Conservation (phyloP, 2,329 filamentous ascomycete genomes). For the Aspergillus transmontanensis region DNA sequence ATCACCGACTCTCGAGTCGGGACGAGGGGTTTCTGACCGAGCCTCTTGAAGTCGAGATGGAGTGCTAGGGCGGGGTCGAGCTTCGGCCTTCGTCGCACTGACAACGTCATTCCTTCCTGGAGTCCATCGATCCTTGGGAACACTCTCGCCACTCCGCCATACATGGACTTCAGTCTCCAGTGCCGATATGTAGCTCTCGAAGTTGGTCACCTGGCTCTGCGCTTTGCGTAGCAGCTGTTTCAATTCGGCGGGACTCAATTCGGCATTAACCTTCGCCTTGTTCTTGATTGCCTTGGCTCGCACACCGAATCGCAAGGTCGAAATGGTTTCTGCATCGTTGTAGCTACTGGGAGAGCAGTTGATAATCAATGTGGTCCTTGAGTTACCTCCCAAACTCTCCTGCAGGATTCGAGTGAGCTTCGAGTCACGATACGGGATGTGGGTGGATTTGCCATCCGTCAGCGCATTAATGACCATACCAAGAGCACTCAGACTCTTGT, state of each 20-base stretch:
- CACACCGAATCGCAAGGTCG: constrained; percentile 91
- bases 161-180: constrained; percentile 82
- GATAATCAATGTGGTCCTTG: constrained; percentile 95
- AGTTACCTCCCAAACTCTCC: constrained; percentile 97
- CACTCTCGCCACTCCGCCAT: constrained; percentile 85
- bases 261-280: constrained; percentile 99
- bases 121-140: constrained; percentile 89
- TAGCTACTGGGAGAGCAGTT: constrained; percentile 99
- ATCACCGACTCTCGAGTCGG: constrained; percentile 72
- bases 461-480: constrained; percentile 99
- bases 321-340: constrained; percentile 92
- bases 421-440: constrained; percentile 95
- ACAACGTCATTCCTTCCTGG: constrained; percentile 61
- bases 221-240: constrained; percentile 92
- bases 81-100: constrained; percentile 50
- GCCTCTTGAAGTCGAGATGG: constrained; percentile 47
- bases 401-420: constrained; percentile 96
- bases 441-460: constrained; percentile 94
- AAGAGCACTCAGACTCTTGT: constrained; percentile 96
- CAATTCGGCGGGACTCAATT: constrained; percentile 92
- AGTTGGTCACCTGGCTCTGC: constrained; percentile 83
- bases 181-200: constrained; percentile 80
- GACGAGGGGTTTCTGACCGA: constrained; percentile 62
- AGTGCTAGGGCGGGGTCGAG: constrained; percentile 48
- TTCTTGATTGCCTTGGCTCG: constrained; percentile 99